Conservation (phyloP, 208 protist species). For the Trypanosoma brucei region DNA sequence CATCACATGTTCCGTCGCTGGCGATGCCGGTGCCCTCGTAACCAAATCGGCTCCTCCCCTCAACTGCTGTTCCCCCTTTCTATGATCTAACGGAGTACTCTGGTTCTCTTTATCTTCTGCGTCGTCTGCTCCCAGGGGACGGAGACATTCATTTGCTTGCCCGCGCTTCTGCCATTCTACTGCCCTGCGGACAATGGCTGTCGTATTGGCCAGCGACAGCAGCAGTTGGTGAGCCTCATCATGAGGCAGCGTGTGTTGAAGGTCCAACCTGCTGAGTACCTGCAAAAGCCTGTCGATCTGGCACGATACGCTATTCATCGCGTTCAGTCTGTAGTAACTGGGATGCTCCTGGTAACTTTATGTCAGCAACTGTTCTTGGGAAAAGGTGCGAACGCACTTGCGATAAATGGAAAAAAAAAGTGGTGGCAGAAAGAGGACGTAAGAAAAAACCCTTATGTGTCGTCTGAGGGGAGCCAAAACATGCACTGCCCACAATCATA, state of each 20-base stretch:
- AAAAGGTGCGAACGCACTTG: no score
- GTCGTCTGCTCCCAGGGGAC: not conserved
- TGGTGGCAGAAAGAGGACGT: no score
- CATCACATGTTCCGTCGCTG: not conserved
- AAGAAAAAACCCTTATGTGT: no score
- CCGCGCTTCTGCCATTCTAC: slow-evolving; percentile 16
- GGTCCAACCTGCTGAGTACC: slow-evolving; percentile 30
- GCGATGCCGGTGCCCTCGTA: no score
- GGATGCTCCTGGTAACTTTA: not conserved
- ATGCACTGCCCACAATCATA: no score
- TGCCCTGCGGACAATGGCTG: slow-evolving; percentile 35
- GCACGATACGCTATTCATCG: slow-evolving; percentile 38
- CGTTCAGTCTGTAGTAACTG: not conserved
- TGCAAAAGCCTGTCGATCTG: slow-evolving; percentile 40
- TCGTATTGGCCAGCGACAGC: slow-evolving; percentile 36
- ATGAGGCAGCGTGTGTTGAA: slow-evolving; percentile 18
- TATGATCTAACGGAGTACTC: not conserved
- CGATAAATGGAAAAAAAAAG: no score
- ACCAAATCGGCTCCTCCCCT: no score
- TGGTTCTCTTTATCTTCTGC: not conserved
- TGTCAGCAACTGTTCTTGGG: not conserved
- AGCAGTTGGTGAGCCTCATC: slow-evolving; percentile 37
- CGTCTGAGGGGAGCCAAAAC: no score
- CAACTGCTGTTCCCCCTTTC: no score
- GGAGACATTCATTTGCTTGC: not conserved